Evolutionary conservation across 352 stramenopile species (phyloP).

Genomic region (Pythium aristosporum): DNA sequence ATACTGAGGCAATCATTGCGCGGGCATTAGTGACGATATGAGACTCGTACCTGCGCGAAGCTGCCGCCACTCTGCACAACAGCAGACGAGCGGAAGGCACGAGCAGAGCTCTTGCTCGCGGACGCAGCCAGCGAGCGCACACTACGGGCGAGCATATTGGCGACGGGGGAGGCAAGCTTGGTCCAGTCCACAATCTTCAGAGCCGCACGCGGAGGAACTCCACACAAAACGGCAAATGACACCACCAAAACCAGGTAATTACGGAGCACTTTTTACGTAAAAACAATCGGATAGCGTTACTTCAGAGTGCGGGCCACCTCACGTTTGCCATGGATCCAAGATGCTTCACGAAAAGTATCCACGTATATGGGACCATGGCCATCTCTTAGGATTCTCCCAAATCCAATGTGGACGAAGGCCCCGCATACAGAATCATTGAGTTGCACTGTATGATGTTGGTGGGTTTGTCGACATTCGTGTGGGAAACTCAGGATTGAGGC

Average conservation of each 20-base stretch:
- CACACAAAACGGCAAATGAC: constrained; percentile 23
- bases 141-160: constrained; percentile 58
- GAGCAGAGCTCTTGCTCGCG: constrained; percentile 30
- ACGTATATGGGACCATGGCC: not conserved
- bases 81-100: constrained; percentile 51
- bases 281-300: constrained; percentile 8
- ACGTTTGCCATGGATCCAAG: not conserved
- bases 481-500: not conserved
- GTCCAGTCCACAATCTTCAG: constrained; percentile 25
- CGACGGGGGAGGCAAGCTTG: constrained; percentile 8
- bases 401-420: not conserved
- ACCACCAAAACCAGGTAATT: constrained; percentile 33
- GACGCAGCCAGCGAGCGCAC: constrained; percentile 43
- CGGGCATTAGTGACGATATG: not conserved
- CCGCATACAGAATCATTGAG: not conserved
- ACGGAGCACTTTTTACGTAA: constrained; percentile 18
- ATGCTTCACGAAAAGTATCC: not conserved
- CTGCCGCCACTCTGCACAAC: constrained; percentile 28
- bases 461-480: not conserved
- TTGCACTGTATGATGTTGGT: not conserved
- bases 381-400: not conserved
- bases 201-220: constrained; percentile 11
- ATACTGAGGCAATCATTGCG: too few species aligned
- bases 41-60: constrained; percentile 25
- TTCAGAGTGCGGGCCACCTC: constrained; percentile 21